Base-by-base conservation (phyloP, 805 yeast genomes). In the Brettanomyces sp. region DNA sequence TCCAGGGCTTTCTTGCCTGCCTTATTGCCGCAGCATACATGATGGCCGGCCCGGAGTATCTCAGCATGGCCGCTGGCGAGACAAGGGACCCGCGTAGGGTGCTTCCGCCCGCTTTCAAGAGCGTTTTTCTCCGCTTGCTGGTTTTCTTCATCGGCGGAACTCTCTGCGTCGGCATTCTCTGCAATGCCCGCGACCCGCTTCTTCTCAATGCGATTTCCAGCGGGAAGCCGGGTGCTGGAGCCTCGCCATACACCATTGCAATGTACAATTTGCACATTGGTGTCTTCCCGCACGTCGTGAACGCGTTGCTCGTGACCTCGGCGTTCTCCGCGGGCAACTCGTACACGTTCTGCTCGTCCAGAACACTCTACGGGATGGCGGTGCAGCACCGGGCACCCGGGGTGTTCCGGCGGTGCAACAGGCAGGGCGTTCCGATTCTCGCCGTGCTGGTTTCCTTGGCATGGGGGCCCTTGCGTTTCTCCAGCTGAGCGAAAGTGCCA, bases 281-380 rank as follows among this genome's bases (percentile, higher is more conserved):
- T 32, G 79, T 76, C 0, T 69, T 86, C 45, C 93, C 95, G 36
- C 77, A 80, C 56, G 70, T 87, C 46, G 83, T 88, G 47, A 88
- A 88, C 61, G 91, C 78, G 1, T 76, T 85, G 34, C 69, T 88
- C 36, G 66, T 88, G 43, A 72, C 86, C 3, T 76, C 91, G 2
- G 85, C 88, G 3, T 82, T 85, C 52, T 80, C 88, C 34, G 88
- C 95, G 3, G 95, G 95, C 45, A 85, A 85, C 62, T 82, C 90
- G 2, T 82, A 81, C 59, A 77, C 83, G 13, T 85, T 74, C 58
- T 80, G 88, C 50, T 80, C 89, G 0, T 76, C 88, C 5, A 58
- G 77, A 53, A 74, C 83, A 0, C 65, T 85, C 14, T 80, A 81
- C 59, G 87, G 88, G 3, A 67, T 85, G 64, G 84, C 91, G 0